Evolutionary conservation across 805 yeast genomes (phyloP), one percentile per base, ranked within the genome.

Genomic region (Babjeviella inositovora): DNA sequence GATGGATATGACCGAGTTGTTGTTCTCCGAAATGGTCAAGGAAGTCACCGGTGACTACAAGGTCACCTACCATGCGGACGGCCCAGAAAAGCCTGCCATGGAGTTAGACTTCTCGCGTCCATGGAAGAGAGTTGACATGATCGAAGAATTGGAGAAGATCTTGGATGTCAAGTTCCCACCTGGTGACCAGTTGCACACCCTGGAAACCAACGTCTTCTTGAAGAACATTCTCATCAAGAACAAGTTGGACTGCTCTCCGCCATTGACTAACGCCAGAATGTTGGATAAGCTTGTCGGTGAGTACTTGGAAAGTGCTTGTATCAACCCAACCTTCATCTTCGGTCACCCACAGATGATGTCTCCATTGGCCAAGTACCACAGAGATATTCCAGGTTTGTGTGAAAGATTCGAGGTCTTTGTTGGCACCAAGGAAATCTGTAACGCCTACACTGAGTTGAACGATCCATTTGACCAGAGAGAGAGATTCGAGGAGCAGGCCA

Each of bases 321-420:
- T 87, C 55, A 90, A 81, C 65, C 98, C 98, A 40, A 90, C 97
- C 22, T 87, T 87, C 55, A 80, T 87, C 53, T 85, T 82, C 44
- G 98, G 98, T 40, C 98, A 87, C 54, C 98, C 98, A 29, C 96
- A 87, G 62, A 82, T 87, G 92, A 87, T 87, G 98, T 87, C 97
- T 28, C 98, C 98, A 36, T 68, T 87, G 55, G 98, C 98, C 47
- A 87, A 87, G 63, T 81, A 80, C 60, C 80, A 87, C 50, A 75
- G 98, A 57, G 65, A 73, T 30, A 64, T 68, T 33, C 93, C 94
- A 30, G 98, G 98, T 41, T 62, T 87, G 47, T 84, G 96, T 67
- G 98, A 87, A 60, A 73, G 98, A 56, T 87, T 87, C 50, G 98
- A 87, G 62, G 95, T 90, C 29, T 87, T 87, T 44, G 97, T 90